Evolutionary conservation across 768 basidiomycete species (phyloP), one percentile per base, ranked within the genome.

Genomic region (Boletus huronensis): DNA sequence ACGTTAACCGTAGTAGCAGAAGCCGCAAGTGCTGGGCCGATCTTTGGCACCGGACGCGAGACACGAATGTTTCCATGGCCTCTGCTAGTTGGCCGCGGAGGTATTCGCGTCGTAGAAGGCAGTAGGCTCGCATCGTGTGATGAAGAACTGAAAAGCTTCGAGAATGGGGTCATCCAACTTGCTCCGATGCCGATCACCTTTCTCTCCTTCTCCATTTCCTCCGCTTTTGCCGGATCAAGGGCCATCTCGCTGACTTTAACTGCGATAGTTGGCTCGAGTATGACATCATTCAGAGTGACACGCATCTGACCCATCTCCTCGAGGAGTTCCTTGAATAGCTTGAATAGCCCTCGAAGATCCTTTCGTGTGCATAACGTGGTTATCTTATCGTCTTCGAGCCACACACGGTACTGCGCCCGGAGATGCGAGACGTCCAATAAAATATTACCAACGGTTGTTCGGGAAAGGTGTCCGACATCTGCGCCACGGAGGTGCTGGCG

Each of bases 1-100:
- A 99, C 96, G 54, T 94, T 97, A 62, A 98, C 95, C 2, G 93
- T 94, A 46, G 90, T 95, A 2, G 90, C 78, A 21, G 90, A 91
- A 10, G 97, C 92, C 11, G 88, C 85, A 29, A 93, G 81, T 11
- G 90, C 92, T 2, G 95, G 88, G 1, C 83, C 82, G 26, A 88
- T 79, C 68, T 98, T 98, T 2, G 88, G 90, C 23, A 84, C 86
- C 6, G 82, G 70, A 26, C 82, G 79, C n/a, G 72, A 65, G n/a
- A 64, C 55, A 0, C 67, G 68, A 4, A 49, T 50, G 39, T 48
- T 61, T 23, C 55, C 63, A 23, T 55, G 58, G n/a, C 60, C 67
- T 32, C 65, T 67, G 58, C 50, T 69, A 59, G 39, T 56, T 50
- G 55, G 69, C 58, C 29, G 69, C 48, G 31, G 69, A 60, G 53